Conservation (phyloP, 768 basidiomycete genomes). For the Leccinum disarticulatum region DNA sequence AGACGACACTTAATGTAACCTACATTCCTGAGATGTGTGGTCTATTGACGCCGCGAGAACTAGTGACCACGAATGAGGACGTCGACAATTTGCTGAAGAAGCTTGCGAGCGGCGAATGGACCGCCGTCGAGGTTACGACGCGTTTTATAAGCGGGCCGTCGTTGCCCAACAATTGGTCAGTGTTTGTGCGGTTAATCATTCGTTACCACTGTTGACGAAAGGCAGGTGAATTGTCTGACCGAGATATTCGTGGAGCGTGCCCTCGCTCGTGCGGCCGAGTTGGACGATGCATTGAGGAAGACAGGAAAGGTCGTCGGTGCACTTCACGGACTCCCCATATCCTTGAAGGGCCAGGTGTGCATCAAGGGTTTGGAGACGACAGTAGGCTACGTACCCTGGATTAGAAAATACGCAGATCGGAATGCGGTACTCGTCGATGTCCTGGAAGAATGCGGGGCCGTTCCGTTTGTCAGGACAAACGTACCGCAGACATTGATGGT, state of each 20-base stretch:
- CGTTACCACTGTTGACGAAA: background rate
- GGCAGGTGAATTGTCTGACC: conserved; percentile 75
- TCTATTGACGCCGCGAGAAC: no score
- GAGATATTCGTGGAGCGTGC: conserved; percentile 81
- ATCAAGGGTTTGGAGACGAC: conserved; percentile 69
- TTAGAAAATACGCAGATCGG: conserved; percentile 15
- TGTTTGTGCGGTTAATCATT: background rate
- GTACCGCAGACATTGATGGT: conserved; percentile 78
- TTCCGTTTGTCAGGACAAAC: conserved; percentile 72
- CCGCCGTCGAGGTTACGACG: no score
- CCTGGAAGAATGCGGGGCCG: conserved; percentile 64
- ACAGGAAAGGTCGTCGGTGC: conserved; percentile 71
- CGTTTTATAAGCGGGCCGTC: no score
- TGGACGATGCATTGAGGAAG: conserved; percentile 59
- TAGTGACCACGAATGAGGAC: no score
- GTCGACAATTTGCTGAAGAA: no score
- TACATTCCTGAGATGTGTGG: no score
- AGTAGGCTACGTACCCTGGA: conserved; percentile 62
- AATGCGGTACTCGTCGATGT: conserved; percentile 67
- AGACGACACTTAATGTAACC: no score
- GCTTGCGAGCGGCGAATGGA: no score
- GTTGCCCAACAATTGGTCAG: conserved; percentile 52
- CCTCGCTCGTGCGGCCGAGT: conserved; percentile 56
- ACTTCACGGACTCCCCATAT: conserved; percentile 73
- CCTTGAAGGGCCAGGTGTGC: conserved; percentile 71